Conservation (phyloP, 1,284 basidiomycete genomes). For the Melampsora larici-populina region DNA sequence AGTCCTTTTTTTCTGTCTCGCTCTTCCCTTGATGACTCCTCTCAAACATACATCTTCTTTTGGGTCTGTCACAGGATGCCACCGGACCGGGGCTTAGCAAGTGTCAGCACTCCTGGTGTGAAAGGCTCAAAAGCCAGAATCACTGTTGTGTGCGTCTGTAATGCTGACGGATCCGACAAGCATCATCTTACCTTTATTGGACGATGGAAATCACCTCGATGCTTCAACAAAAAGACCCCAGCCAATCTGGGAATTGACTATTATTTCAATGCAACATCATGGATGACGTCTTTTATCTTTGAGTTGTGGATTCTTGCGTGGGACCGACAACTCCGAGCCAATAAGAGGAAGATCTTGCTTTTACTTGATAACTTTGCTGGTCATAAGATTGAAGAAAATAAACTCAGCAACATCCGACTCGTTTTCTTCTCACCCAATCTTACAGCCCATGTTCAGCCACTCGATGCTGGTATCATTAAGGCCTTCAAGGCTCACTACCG, state of each 20-base stretch:
- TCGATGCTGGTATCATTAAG: too few relatives aligned
- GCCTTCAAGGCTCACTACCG: not conserved
- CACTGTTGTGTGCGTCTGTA: not conserved
- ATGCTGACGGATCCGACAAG: not conserved
- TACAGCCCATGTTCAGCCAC: constrained; percentile 43
- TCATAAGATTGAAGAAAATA: constrained; percentile 22
- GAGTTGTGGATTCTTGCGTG: not conserved
- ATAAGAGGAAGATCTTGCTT: constrained; percentile 19
- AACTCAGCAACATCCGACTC: constrained; percentile 38
- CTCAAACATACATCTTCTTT: not conserved
- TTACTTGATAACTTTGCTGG: constrained; percentile 43
- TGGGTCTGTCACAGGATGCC: not conserved
- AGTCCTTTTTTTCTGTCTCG: not conserved
- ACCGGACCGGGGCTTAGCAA: too few relatives aligned
- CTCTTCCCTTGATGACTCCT: not conserved
- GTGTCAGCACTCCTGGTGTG: too few relatives aligned
- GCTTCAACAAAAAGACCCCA: not conserved
- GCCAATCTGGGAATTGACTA: not conserved
- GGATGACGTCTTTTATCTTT: too few relatives aligned
- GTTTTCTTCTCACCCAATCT: constrained; percentile 40
- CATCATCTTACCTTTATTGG: not conserved
- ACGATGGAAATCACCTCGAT: not conserved
- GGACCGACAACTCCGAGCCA: too few relatives aligned
- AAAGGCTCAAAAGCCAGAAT: not conserved
- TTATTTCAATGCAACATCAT: too few relatives aligned